Base-by-base conservation (phyloP, 441 rosid species). In the Kokia cookei region DNA sequence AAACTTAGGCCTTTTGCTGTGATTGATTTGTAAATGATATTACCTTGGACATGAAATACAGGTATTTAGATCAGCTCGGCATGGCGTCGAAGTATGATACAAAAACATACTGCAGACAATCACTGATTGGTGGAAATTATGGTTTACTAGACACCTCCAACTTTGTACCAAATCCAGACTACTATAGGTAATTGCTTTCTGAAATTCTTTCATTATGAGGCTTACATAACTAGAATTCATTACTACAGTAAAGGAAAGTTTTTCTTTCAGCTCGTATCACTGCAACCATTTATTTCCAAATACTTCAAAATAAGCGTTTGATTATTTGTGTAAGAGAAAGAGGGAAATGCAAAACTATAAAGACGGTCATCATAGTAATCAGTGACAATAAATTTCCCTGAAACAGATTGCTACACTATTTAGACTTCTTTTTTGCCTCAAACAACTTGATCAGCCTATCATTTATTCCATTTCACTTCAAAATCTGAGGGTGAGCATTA, bases 1-100 rank as follows among this genome's bases (percentile, higher is more conserved):
- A 65, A 22, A 27, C 43, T 19, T 73, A 27, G n/a, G 11, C 8
- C 9, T 32, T 70, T 1, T 60, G 27, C 5, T 42, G 15, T 7
- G 40, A 53, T 66, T 63, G 60, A 19, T 65, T 64, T 62, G 40
- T 43, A 27, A 54, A 14, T n/a, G 8, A 60, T 62, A 22, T 3
- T n/a, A 40, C 32, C 61, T 60, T 57, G 27, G 8, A 73, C 71
- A 12, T 74, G 48, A 71, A 11, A 61, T 69, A 77, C 85, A 96
- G 99, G 98, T 96, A 96, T 71, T 78, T 96, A 78, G 99, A 96
- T 85, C 96, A 96, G 86, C 94, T 96, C 42, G 99, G 89, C 7
- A 94, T 92, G 96, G 79, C 97, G 43, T 75, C 98, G 0, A 65
- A 80, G 67, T 86, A 85, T 55, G 92, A 89, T 78, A 89, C 97